Conservation (phyloP, 2,329 filamentous ascomycete species). For the Talaromyces albobiverticillius region DNA sequence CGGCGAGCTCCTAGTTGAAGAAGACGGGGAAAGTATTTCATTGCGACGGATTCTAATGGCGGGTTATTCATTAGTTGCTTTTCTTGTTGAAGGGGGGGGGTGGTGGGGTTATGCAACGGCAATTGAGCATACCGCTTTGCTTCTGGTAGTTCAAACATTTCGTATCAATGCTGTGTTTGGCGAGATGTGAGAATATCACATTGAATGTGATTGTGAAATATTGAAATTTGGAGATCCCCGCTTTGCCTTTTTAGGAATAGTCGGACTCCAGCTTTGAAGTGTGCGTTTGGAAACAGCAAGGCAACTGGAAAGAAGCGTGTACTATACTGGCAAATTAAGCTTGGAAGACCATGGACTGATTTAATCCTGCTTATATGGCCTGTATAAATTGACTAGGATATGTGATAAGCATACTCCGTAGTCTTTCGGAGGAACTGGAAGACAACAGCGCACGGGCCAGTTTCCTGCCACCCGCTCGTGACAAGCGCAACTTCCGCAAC, state of each 20-base stretch:
- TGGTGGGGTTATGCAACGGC: too few species aligned
- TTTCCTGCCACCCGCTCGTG: not conserved
- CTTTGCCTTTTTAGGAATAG: not conserved
- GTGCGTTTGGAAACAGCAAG: not conserved
- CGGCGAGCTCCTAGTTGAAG: conserved; percentile 30
- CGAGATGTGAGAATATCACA: not conserved
- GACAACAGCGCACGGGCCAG: not conserved
- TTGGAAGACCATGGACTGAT: too few species aligned
- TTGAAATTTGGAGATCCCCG: not conserved
- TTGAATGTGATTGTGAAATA: not conserved
- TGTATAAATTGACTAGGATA: too few species aligned
- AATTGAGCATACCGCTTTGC: conserved; percentile 34
- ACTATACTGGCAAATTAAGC: too few species aligned
- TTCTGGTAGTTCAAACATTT: conserved; percentile 36
- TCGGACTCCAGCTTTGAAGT: too few species aligned
- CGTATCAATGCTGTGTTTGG: not conserved
- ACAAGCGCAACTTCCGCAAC: not conserved
- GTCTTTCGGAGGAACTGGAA: too few species aligned
- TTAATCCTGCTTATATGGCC: too few species aligned
- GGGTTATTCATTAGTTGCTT: not conserved
- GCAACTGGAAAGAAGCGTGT: not conserved
- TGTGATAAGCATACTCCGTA: too few species aligned
- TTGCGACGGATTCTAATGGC: conserved; percentile 34
- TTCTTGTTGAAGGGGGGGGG: not conserved
- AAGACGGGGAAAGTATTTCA: conserved; percentile 30